Base-by-base conservation (phyloP, 1,139 yeast species). In the Taphrina sp. region DNA sequence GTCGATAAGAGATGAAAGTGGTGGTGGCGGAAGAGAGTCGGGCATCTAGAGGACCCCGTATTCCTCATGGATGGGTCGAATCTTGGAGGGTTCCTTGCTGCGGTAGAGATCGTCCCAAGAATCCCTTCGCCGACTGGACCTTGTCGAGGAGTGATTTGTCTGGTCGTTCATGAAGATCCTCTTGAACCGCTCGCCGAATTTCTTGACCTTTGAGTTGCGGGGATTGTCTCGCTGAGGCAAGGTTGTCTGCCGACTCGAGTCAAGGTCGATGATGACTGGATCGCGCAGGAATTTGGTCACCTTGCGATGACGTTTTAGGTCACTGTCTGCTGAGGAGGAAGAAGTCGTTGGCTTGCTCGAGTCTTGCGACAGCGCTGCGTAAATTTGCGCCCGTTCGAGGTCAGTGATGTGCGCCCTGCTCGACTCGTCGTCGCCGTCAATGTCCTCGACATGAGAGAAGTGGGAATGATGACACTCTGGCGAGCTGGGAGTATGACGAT, bases 161-260 rank as follows among this genome's bases (percentile, higher is more conserved):
- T 43, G 47, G 31, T 43, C 47, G 37, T 43, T 43, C 47, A 43
- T 43, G 19, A 43, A 43, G 36, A 43, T 43, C 16, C 37, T 5
- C 37, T 43, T 43, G 28, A 43, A 19, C 7, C 37, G 37, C 1
- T 20, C 17, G 17, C 47, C 47, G 28, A 43, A 29, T 12, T 31
- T 28, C 20, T 43, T 43, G 37, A 31, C 47, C 28, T 43, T 43
- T 5, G 37, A 31, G 45, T 41, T 28, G 22, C 24, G 28, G 22
- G 34, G n/a, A n/a, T n/a, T n/a, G 12, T 26, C 31, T 7, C 31
- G 31, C 12, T 12, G 31, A 26, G 31, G 7, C 31, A 26, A 12
- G 7, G 31, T 26, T 7, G 31, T 26, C 12, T 26, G 31, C n/a
- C n/a, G n/a, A n/a, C n/a, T n/a, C n/a, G n/a, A n/a, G n/a, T n/a